Percentiles rank a stretch among this genome's conserved stretches.
phyloP scores from a whole-genome alignment of 139 green algal species.

The Asterochloris sp. region DNA sequence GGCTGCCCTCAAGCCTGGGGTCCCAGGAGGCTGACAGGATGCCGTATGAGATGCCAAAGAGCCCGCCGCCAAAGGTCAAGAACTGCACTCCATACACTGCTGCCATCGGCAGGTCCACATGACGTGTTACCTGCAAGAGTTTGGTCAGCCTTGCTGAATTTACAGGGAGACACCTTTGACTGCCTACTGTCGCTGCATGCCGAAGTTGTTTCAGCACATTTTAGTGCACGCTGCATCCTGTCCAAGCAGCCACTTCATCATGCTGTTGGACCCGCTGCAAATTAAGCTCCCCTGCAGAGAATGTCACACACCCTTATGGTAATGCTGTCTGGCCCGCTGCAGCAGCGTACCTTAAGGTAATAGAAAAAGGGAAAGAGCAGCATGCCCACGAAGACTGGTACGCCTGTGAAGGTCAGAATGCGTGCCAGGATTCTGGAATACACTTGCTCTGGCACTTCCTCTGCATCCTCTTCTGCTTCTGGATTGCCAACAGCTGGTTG shows the following conservation, averaged over 20 bases:
- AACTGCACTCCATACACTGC: slow-evolving; percentile 54
- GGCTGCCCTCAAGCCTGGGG: slow-evolving; percentile 43
- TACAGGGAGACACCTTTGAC: no score
- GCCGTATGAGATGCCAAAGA: slow-evolving; percentile 75
- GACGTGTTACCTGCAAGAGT: slow-evolving; percentile 45
- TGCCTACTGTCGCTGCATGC: no score
- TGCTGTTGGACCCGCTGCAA: no score
- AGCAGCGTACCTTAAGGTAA: slow-evolving; percentile 50
- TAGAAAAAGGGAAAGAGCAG: slow-evolving; percentile 67
- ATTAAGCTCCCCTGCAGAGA: no score
- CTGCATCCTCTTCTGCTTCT: neutral
- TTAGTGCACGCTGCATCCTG: neutral
- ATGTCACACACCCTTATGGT: no score
- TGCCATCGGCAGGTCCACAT: slow-evolving; percentile 60
- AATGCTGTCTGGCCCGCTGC: neutral
- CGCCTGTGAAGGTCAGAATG: slow-evolving; percentile 55
- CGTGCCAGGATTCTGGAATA: slow-evolving; percentile 62
- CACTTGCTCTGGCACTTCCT: slow-evolving; percentile 22
- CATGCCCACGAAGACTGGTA: slow-evolving; percentile 55
- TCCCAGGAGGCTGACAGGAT: slow-evolving; percentile 72
- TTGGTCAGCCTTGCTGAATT: no score
- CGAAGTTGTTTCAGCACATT: neutral
- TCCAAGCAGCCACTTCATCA: neutral
- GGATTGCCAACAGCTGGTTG: slow-evolving; percentile 8
- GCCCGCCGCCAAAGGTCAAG: slow-evolving; percentile 67